Evolutionary conservation across 805 yeast species (phyloP).

Genomic region (Trichomonascus vanleenenianus): DNA sequence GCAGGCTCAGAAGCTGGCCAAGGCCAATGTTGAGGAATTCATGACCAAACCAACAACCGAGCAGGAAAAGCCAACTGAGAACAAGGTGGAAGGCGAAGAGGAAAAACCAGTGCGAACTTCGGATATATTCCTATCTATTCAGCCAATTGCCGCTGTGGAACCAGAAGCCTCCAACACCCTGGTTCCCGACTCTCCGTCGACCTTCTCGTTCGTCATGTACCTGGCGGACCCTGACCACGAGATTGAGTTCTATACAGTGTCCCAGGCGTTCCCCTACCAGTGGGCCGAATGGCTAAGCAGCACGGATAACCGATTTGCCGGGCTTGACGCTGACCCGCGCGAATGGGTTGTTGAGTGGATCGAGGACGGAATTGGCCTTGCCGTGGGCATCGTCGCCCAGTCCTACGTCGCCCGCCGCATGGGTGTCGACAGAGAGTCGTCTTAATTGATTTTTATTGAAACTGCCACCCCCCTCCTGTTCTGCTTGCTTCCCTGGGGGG

Average conservation of each 20-base stretch:
- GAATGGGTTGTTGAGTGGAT: conserved; percentile 80
- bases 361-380: conserved; percentile 65
- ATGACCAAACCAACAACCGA: conserved; percentile 30
- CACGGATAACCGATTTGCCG: conserved; percentile 25
- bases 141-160: conserved; percentile 41
- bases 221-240: conserved; percentile 74
- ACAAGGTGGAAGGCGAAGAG: conserved; percentile 1
- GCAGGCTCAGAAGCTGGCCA: conserved; percentile 83
- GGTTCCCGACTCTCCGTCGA: conserved; percentile 32
- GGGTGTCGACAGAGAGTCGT: conserved; percentile 39
- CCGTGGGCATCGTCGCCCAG: conserved; percentile 85
- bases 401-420: conserved; percentile 84
- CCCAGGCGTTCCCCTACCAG: conserved; percentile 82
- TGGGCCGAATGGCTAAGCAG: conserved; percentile 92
- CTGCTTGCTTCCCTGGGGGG: too few species aligned
- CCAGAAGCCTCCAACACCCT: conserved; percentile 3
- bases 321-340: conserved; percentile 60
- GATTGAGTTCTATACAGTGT: conserved; percentile 62
- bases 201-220: conserved; percentile 69
- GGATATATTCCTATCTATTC: conserved; percentile 61
- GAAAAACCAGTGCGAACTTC: conserved; percentile 34
- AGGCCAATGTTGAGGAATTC: conserved; percentile 79
- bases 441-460: too few species aligned
- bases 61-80: too few species aligned
- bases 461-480: too few species aligned